Base-by-base conservation (phyloP, 257 asterid genomes). In the Thymus quinquecostatus region DNA sequence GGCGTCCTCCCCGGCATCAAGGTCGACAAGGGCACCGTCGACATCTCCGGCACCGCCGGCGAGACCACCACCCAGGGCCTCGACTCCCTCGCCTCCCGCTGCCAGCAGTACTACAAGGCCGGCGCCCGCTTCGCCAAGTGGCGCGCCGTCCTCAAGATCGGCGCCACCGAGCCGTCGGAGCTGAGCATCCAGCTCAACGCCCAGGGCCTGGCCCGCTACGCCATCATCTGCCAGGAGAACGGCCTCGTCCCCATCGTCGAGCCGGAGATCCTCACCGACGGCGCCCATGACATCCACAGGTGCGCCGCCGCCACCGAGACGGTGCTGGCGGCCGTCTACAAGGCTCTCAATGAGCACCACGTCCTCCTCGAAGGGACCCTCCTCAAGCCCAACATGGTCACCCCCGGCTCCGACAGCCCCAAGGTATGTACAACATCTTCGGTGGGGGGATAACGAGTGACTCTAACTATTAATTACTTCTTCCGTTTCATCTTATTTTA, bases 51-150 rank as follows among this genome's bases (percentile, higher is more conserved):
- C 33, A 88, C 96, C 32, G 74, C 88, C 21, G 96, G 89, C 1
- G 97, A 88, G 78, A 91, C 96, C 71, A 91, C 97, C 60, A 88
- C 97, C 27, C 97, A 91, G 66, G 97, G 97, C 0, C 38, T 88
- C 3, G 97, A 91, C 84, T 80, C 90, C 49, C 86, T 88, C 6
- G 94, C 91, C 10, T 68, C 83, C 1, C 92, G 97, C 13, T 91
- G 97, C 76, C 76, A 70, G 10, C 87, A 87, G 85, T 91, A 84
- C 84, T 91, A 91, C 76, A 91, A 84, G 82, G 97, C 96, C 0
- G 97, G 97, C n/a, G 97, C 95, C 4, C 87, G 97, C 1, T 91
- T 91, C 43, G 96, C 96, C 36, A 91, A 91, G 86, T 91, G 97
- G 96, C 87, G 96, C 3, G 79, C 94, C 0, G 97, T 91, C 4